Evolutionary conservation across 345 rosid species (phyloP).

Genomic region (Brassica carinata): DNA sequence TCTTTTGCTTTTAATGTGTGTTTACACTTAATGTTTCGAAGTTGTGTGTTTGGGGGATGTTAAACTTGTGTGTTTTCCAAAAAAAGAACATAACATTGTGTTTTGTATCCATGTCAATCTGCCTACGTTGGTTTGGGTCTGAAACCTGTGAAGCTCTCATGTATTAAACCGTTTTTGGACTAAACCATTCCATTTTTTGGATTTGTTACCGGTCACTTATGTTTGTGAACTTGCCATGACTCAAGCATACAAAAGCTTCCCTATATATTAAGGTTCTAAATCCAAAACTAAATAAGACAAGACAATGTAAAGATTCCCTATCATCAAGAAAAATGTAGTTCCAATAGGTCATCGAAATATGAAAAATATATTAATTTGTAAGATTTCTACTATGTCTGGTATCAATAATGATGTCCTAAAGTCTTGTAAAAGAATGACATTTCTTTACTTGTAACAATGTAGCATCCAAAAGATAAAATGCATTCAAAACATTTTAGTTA

Average conservation of each 20-base stretch:
- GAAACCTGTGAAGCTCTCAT: background rate
- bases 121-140: background rate
- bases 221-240: background rate
- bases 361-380: too few relatives aligned
- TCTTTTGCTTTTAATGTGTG: background rate
- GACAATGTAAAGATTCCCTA: background rate
- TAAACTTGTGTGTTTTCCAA: background rate
- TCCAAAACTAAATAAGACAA: background rate
- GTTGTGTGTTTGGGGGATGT: background rate
- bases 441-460: background rate
- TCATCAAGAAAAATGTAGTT: too few relatives aligned
- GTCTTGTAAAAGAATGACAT: too few relatives aligned
- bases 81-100: background rate
- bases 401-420: too few relatives aligned
- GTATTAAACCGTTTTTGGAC: background rate
- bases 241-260: background rate
- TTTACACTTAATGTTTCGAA: background rate
- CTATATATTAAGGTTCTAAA: too few relatives aligned
- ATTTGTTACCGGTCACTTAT: background rate
- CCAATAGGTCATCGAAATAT: too few relatives aligned
- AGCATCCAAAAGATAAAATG: background rate
- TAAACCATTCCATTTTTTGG: background rate
- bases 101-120: slow-evolving; percentile 9
- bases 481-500: background rate
- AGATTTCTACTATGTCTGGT: too few relatives aligned